Evolutionary conservation across 1,284 basidiomycete genomes (phyloP).

Genomic region (Leccinum solheimii): DNA sequence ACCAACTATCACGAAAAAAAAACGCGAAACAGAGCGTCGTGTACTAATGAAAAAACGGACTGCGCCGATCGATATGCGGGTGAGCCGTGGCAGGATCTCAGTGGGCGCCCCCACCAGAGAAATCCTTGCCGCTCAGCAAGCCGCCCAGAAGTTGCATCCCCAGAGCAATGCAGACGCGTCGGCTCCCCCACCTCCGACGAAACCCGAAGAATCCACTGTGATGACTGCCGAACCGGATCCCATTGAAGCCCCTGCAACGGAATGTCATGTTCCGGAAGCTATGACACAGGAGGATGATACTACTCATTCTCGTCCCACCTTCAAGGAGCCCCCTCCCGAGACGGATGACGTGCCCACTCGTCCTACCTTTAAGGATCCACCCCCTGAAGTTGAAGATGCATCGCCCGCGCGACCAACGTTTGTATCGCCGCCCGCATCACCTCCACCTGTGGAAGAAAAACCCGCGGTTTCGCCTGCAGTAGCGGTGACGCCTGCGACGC

Average conservation of each 20-base stretch:
- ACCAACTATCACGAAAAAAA: slow-evolving; percentile 79
- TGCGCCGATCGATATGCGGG: slow-evolving; percentile 84
- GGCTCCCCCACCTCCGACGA: not conserved
- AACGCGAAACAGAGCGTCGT: slow-evolving; percentile 80
- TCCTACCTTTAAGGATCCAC: slow-evolving; percentile 41
- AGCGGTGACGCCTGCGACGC: slow-evolving; percentile 36
- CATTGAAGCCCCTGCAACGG: slow-evolving; percentile 1
- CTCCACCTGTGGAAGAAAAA: slow-evolving; percentile 32
- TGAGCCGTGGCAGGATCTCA: slow-evolving; percentile 73
- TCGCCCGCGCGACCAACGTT: slow-evolving; percentile 28
- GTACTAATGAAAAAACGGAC: slow-evolving; percentile 85
- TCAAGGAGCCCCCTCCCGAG: slow-evolving; percentile 34
- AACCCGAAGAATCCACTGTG: slow-evolving; percentile 9
- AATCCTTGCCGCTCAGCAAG: slow-evolving; percentile 74
- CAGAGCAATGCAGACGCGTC: slow-evolving; percentile 23
- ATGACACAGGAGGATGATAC: slow-evolving; percentile 20
- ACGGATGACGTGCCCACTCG: slow-evolving; percentile 40
- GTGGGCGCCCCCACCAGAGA: slow-evolving; percentile 75
- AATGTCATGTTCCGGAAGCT: slow-evolving; percentile 11
- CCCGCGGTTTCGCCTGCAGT: slow-evolving; percentile 35
- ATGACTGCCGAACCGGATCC: slow-evolving; percentile 15
- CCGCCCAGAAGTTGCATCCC: slow-evolving; percentile 50
- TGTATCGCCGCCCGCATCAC: slow-evolving; percentile 34
- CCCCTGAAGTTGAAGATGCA: slow-evolving; percentile 40
- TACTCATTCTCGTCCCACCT: slow-evolving; percentile 37